Evolutionary conservation across 495 filamentous ascomycete genomes (phyloP), one percentile per base, ranked within the genome.

Genomic region (Aspergillus carlsbadensis): DNA sequence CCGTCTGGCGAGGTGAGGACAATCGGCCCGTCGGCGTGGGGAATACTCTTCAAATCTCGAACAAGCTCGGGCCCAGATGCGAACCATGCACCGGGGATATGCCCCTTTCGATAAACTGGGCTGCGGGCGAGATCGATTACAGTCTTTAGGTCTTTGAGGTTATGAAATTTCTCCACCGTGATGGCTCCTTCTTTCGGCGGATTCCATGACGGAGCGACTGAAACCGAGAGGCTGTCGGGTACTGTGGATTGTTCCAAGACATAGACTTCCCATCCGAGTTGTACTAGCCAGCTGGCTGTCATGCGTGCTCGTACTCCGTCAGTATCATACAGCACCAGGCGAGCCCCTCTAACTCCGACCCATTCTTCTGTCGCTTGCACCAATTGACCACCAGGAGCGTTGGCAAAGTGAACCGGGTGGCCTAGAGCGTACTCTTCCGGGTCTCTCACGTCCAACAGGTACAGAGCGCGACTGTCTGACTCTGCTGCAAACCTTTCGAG

Each of bases 311-410:
- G 15, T 18, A 45, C 42, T 18, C 42, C 42, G 6, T 45, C 42
- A 6, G 42, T 45, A 45, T 45, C 42, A 45, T 45, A 45, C 21
- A 45, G 22, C 42, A 45, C 42, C 2, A 45, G 42, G 7, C 42
- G 15, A 1, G 17, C 42, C 6, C 42, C 42, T 14, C 42, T 6
- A 20, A 45, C 42, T 2, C 42, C 42, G 7, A 45, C 42, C 42
- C 42, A 45, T 14, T 45, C 42, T 6, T 45, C 42, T 5, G 42
- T 45, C 5, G 42, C 42, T 22, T 45, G 42, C 7, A 45, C 26
- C 8, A 29, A 29, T 8, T 29, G 26, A 29, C 26, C 26, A 3
- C 26, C 26, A 8, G 26, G 26, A 29, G 26, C 26, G 26, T 29
- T 29, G 26, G 26, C 8, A 8, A 29, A 29, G 26, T 8, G 4